These are phyloP conservation scores for Mycosphaerelloides madeirae DNA, from an alignment of 2,329 filamentous ascomycete species.

Conservation along the genomic window DNA sequence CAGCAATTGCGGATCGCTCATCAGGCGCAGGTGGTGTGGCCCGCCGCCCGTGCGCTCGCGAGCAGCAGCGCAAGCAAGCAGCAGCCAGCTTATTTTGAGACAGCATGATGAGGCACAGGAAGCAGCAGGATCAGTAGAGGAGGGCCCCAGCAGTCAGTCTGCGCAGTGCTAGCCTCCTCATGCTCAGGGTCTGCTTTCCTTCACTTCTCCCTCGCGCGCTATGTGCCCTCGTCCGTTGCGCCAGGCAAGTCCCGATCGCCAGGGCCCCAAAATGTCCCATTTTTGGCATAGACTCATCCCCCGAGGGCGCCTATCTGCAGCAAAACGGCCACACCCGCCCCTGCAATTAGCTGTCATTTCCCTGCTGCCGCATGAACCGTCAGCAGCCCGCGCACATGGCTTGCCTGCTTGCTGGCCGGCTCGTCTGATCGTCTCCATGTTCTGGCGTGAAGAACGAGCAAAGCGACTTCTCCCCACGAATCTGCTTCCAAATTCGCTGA, in stretches of 20 bases:
- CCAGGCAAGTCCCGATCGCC: neutral
- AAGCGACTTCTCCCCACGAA: no score
- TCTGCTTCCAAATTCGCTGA: no score
- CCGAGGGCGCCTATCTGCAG: neutral
- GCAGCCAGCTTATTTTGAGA: constrained; percentile 28
- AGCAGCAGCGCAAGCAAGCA: neutral
- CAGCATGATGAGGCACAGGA: constrained; percentile 11
- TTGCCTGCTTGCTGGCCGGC: neutral
- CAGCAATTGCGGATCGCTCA: neutral
- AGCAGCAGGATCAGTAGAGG: constrained; percentile 1
- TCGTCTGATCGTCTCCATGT: neutral
- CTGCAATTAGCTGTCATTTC: constrained; percentile 9
- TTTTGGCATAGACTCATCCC: neutral
- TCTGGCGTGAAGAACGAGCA: neutral
- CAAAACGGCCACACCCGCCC: neutral
- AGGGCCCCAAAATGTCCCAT: neutral
- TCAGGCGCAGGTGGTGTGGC: neutral
- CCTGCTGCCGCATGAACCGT: neutral
- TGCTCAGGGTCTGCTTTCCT: constrained; percentile 13
- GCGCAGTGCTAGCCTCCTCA: constrained; percentile 13
- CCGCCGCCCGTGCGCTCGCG: neutral
- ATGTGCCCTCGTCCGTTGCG: constrained; percentile 6
- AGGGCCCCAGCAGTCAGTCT: constrained; percentile 2
- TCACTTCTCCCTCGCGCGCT: neutral
- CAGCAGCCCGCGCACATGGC: neutral